Base-by-base conservation (phyloP, 345 rosid species). In the Nephelium lappaceum region DNA sequence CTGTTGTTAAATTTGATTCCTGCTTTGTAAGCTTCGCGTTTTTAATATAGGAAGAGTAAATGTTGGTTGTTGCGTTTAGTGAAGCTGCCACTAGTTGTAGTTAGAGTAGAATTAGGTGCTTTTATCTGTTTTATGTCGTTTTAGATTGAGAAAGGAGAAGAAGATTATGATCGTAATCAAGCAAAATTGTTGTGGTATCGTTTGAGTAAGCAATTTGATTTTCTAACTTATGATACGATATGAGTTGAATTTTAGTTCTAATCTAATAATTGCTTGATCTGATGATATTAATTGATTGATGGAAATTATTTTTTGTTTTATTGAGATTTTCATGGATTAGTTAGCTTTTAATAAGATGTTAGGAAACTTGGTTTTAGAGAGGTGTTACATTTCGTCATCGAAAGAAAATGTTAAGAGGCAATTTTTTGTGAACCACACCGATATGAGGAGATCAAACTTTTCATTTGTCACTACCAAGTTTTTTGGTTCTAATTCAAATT, bases 401-500 rank as follows among this genome's bases (percentile, higher is more conserved):
- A 15, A 66, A 66, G n/a, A 38, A 66, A 38, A 15, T 31, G 47
- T n/a, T 21, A 38, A 5, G 18, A 66, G n/a, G 69, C 3, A 19
- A 41, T n/a, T 42, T 38, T 68, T 41, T 68, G 25, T 60, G 4
- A 21, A 60, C 27, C 64, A 60, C n/a, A 53, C 36, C 36, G 0
- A 4, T 31, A 31, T 31, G 36, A 38, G 69, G 69, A 66, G 69
- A 66, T 53, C 19, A 16, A 53, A 7, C 8, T 60, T 21, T n/a
- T 60, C 23, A 23, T 60, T 60, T 60, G 64, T 60, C 64, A 19
- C 64, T 60, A 11, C 64, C 64, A 60, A n/a, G 51, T 60, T 57
- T 8, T 60, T 23, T 18, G 8, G 25, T 60, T 60, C 10, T n/a
- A 60, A n/a, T 60, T 60, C 24, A 60, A 60, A 7, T n/a, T 60